Percentiles rank a stretch among this genome's conserved stretches.
Evolutionary conservation across 768 basidiomycete species (phyloP).

Genomic region (Neoboletus brunneissimus): DNA sequence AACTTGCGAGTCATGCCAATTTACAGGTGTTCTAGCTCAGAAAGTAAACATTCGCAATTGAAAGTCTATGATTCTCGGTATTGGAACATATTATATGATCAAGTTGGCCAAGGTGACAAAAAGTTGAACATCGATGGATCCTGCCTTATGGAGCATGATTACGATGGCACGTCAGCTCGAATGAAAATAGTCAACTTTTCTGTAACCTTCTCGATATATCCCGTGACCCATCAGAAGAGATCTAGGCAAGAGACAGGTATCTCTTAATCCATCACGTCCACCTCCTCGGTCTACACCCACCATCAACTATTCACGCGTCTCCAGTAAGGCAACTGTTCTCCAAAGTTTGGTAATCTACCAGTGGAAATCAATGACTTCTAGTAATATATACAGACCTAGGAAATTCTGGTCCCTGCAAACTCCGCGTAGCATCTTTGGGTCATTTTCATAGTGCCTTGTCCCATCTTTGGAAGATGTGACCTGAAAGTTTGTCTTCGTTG

Average conservation of each 20-base stretch:
- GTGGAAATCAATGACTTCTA: background rate
- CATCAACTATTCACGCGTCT: conserved; percentile 5
- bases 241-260: conserved; percentile 3
- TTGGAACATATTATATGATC: background rate
- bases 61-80: background rate
- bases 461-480: conserved; percentile 12
- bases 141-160: conserved; percentile 6
- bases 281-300: conserved; percentile 28
- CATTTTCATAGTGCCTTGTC: background rate
- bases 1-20: background rate
- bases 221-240: conserved; percentile 7
- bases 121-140: background rate
- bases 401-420: conserved; percentile 18
- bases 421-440: conserved; percentile 14
- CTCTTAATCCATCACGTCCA: conserved; percentile 10
- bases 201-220: conserved; percentile 12
- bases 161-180: conserved; percentile 4
- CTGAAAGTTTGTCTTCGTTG: conserved; percentile 10
- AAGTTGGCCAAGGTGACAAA: background rate
- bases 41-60: background rate
- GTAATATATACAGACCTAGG: conserved; percentile 9
- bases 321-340: conserved; percentile 15
- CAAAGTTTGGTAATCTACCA: conserved; percentile 6
- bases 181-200: conserved; percentile 3
- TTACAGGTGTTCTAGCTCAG: background rate